Evolutionary conservation across 495 filamentous ascomycete genomes (phyloP).

Genomic region (Daldinia concentrica): DNA sequence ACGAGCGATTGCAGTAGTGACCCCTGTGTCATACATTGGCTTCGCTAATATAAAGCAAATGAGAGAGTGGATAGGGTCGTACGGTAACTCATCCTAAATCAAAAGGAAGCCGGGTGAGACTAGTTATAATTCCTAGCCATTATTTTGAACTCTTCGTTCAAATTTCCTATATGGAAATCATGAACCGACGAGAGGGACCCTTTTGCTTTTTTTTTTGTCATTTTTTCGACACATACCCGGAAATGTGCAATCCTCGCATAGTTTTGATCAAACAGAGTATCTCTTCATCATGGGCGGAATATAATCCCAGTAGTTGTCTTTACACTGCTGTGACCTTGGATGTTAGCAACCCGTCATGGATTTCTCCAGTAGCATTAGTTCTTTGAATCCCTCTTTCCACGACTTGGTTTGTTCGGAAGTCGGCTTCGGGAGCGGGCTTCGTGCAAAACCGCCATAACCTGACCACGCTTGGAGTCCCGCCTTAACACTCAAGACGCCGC

Average conservation of each 20-base stretch:
- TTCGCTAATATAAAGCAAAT: background rate
- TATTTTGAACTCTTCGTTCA: slow-evolving; percentile 14
- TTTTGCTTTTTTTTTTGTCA: background rate
- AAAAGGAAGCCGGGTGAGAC: slow-evolving; percentile 9
- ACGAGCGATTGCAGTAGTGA: background rate
- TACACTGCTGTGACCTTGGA: slow-evolving; percentile 8
- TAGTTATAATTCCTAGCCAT: slow-evolving; percentile 18
- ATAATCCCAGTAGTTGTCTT: background rate
- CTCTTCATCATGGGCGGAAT: background rate
- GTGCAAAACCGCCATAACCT: slow-evolving; percentile 80
- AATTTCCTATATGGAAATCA: slow-evolving; percentile 10
- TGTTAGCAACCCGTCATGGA: slow-evolving; percentile 29
- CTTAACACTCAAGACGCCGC: slow-evolving; percentile 84
- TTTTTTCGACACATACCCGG: slow-evolving; percentile 6
- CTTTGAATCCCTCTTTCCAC: slow-evolving; percentile 76
- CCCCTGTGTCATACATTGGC: background rate
- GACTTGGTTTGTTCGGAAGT: slow-evolving; percentile 65
- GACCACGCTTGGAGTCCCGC: slow-evolving; percentile 77
- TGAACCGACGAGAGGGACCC: background rate
- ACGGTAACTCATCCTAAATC: slow-evolving; percentile 8
- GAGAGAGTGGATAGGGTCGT: slow-evolving; percentile 18
- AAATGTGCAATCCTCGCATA: background rate
- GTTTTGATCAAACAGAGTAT: background rate
- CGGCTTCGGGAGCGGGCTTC: slow-evolving; percentile 80
- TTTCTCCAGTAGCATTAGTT: slow-evolving; percentile 74